These are phyloP conservation scores for Leucosporidium scottii DNA, from an alignment of 768 basidiomycete species.

Conservation along the genomic window DNA sequence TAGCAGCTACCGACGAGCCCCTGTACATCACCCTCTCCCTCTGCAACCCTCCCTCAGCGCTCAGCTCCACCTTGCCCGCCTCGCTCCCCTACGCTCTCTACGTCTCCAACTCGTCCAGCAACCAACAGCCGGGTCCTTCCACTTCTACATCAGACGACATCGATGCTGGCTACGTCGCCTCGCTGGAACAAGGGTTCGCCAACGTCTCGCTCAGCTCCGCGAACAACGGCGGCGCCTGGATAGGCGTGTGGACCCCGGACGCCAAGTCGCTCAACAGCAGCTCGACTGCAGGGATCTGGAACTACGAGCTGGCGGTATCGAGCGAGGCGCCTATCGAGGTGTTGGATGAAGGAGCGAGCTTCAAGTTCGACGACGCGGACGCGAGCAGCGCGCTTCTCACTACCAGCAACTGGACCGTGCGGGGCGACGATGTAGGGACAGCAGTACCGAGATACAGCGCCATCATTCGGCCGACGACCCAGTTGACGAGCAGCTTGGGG, in stretches of 20 bases:
- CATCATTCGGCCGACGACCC: slow-evolving; percentile 11
- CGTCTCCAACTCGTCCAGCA: slow-evolving; percentile 9
- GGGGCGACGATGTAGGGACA: not conserved
- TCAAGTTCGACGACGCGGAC: slow-evolving; percentile 31
- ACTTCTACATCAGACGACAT: not conserved
- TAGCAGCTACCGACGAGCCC: not conserved
- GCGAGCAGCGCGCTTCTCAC: slow-evolving; percentile 28
- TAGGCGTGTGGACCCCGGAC: slow-evolving; percentile 23
- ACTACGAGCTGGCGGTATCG: slow-evolving; percentile 30
- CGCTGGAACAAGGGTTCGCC: slow-evolving; percentile 11
- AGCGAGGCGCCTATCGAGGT: slow-evolving; percentile 8
- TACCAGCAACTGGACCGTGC: slow-evolving; percentile 19
- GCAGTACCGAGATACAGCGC: slow-evolving; percentile 8
- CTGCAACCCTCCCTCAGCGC: slow-evolving; percentile 7
- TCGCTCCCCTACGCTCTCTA: slow-evolving; percentile 14
- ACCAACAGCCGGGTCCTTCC: not conserved
- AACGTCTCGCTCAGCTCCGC: slow-evolving; percentile 6
- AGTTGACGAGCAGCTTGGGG: slow-evolving; percentile 1
- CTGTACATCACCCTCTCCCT: slow-evolving; percentile 20
- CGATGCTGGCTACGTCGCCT: not conserved
- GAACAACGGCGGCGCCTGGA: slow-evolving; percentile 10
- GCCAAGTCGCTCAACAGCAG: not conserved
- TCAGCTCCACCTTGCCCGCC: slow-evolving; percentile 3
- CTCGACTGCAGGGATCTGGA: slow-evolving; percentile 4
- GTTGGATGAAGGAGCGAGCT: slow-evolving; percentile 9